These are phyloP conservation scores for Sporothrix globosa DNA, from an alignment of 2,329 filamentous ascomycete species.

Conservation along the genomic window DNA sequence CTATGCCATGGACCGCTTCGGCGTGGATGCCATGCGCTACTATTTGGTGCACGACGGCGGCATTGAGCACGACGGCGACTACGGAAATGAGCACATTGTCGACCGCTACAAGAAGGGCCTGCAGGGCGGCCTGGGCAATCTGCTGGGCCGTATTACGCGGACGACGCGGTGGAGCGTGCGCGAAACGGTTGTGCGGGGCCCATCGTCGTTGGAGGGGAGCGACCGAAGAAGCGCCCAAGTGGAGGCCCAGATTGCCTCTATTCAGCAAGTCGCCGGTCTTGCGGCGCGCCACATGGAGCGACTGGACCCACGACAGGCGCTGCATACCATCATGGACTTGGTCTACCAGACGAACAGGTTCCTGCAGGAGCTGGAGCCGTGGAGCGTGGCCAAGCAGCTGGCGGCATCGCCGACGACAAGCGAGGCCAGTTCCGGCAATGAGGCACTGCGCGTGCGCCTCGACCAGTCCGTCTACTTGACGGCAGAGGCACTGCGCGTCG, in stretches of 20 bases:
- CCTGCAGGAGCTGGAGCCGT: conserved; percentile 68
- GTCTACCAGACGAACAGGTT: conserved; percentile 70
- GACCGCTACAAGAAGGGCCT: conserved; percentile 78
- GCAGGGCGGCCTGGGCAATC: conserved; percentile 77
- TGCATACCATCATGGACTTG: conserved; percentile 65
- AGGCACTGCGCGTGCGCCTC: conserved; percentile 46
- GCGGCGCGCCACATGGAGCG: conserved; percentile 63
- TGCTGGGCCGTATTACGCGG: conserved; percentile 70
- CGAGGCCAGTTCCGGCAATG: conserved; percentile 30
- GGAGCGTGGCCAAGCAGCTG: conserved; percentile 65
- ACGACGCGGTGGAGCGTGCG: conserved; percentile 70
- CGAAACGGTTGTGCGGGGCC: conserved; percentile 53
- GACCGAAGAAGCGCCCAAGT: conserved; percentile 37
- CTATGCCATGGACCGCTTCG: conserved; percentile 86
- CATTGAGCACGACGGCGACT: conserved; percentile 77
- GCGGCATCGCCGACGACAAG: conserved; percentile 57
- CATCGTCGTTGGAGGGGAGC: not conserved
- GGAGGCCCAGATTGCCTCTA: conserved; percentile 18
- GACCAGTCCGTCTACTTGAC: conserved; percentile 68
- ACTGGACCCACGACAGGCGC: conserved; percentile 65
- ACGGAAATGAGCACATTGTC: conserved; percentile 77
- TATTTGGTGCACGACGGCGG: conserved; percentile 83
- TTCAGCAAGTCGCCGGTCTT: conserved; percentile 42
- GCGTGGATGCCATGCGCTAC: conserved; percentile 83
- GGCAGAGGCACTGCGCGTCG: conserved; percentile 76